These are phyloP conservation scores for Vanrija pseudolonga DNA, from an alignment of 1,284 basidiomycete genomes.

Conservation along the genomic window DNA sequence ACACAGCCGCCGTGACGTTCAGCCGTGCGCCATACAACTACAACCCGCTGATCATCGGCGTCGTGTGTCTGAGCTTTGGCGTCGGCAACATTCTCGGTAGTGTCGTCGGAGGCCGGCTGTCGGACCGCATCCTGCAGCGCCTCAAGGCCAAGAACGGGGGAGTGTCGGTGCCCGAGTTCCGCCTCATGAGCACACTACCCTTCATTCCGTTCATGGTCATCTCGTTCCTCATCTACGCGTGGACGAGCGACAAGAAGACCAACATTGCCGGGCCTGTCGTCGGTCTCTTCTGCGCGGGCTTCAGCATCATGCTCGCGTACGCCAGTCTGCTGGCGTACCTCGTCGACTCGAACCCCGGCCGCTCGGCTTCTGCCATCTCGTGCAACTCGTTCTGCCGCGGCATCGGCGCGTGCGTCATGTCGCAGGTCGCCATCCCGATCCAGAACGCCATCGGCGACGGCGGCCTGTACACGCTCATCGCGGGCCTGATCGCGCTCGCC, in stretches of 20 bases:
- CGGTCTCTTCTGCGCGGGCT: constrained; percentile 61
- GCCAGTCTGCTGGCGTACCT: constrained; percentile 57
- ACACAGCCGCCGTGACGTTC: constrained; percentile 66
- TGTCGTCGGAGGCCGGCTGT: constrained; percentile 70
- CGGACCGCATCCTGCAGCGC: constrained; percentile 61
- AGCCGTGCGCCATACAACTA: constrained; percentile 60
- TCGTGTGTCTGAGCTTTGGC: constrained; percentile 72
- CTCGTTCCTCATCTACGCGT: constrained; percentile 66
- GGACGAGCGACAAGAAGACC: constrained; percentile 62
- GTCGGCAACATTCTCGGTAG: constrained; percentile 66
- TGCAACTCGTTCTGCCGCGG: constrained; percentile 46
- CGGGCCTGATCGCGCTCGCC: constrained; percentile 57
- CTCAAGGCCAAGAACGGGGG: constrained; percentile 63
- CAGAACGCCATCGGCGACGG: constrained; percentile 61
- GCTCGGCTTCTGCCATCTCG: constrained; percentile 38
- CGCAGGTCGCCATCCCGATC: constrained; percentile 45
- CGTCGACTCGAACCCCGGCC: constrained; percentile 59
- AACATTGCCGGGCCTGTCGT: constrained; percentile 60
- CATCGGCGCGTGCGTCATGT: constrained; percentile 39
- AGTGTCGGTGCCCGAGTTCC: constrained; percentile 67
- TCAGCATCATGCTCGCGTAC: constrained; percentile 60
- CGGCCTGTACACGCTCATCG: constrained; percentile 70
- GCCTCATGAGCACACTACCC: constrained; percentile 61
- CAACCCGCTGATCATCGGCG: constrained; percentile 65
- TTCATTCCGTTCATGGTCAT: constrained; percentile 46